Evolutionary conservation across 23 red algal genomes (phyloP), one percentile per base, ranked within the genome.

Genomic region (Agarophyton chilense): DNA sequence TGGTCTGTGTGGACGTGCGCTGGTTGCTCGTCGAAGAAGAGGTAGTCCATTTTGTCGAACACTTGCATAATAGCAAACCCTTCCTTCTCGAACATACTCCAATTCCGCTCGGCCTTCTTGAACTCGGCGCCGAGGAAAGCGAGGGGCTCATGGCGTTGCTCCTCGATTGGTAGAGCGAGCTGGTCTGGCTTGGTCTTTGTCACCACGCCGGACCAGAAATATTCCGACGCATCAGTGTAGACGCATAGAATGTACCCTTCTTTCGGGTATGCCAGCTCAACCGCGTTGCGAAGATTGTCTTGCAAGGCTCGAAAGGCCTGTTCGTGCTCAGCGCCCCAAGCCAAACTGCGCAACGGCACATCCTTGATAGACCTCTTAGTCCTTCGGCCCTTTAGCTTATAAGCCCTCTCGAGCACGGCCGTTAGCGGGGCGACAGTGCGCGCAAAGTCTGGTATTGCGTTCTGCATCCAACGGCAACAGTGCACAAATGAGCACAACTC

Each of bases 51-150:
- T 29, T 63, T 77, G 8, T 77, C 32, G 42, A 89, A 77, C 17
- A 41, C 50, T 34, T 89, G 22, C 0, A 77, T 14, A 22, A 76
- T 78, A 10, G 84, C 70, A 67, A 52, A 89, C 2, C 21, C 84
- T 89, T 89, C 84, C 84, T 89, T 89, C 52, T 78, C 67, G 24
- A 46, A 78, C 9, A 67, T 89, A 12, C 7, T 66, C 84, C 84
- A 89, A 17, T 31, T 40, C 12, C 14, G 12, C 44, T 89, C 34
- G 22, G 84, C 31, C 9, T 67, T 1, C 19, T 63, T 58, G 72
- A 77, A 89, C 16, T 21, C 53, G 9, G 29, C 36, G 29, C 53
- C 49, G 6, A 78, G n/a, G 22, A 89, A 89, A 54, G 46, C 84
- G 7, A 89, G 43, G 12, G 64, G 62, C 74, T 72, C 25, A 47